Percentiles rank a stretch among this genome's conserved stretches.
These are phyloP conservation scores for Apocynum venetum DNA, from an alignment of 257 asterid species.

Conservation along the genomic window DNA sequence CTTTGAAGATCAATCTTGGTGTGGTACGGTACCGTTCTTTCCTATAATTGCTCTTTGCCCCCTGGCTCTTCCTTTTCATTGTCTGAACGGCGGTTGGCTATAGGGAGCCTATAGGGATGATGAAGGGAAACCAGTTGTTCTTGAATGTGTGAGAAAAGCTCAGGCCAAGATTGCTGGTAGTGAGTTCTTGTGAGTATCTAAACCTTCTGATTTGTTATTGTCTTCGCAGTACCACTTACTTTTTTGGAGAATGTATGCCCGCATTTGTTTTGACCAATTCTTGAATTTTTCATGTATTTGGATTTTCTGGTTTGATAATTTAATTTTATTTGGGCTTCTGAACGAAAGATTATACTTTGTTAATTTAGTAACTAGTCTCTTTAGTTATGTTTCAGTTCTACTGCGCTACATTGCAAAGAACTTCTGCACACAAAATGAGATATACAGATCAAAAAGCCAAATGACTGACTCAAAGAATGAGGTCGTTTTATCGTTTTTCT, in stretches of 20 bases:
- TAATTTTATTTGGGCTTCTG: neutral
- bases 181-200: conserved; percentile 53
- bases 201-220: neutral
- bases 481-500: neutral
- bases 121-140: conserved; percentile 91
- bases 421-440: neutral
- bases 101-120: conserved; percentile 96
- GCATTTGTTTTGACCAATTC: neutral
- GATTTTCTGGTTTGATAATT: neutral
- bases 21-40: conserved; percentile 37
- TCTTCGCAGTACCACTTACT: neutral
- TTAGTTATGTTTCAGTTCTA: neutral
- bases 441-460: neutral
- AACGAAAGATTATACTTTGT: neutral
- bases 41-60: neutral
- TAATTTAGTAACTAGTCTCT: neutral
- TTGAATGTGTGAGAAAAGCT: conserved; percentile 94
- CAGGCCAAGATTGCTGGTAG: conserved; percentile 80
- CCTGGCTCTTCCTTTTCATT: neutral
- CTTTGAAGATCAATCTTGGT: conserved; percentile 87
- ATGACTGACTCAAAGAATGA: neutral
- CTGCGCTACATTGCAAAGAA: neutral
- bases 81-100: conserved; percentile 20
- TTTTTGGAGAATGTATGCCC: neutral
- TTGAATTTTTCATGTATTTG: neutral